Evolutionary conservation across 306 rosid species (phyloP), one percentile per base, ranked within the genome.

Genomic region (Senna tora): DNA sequence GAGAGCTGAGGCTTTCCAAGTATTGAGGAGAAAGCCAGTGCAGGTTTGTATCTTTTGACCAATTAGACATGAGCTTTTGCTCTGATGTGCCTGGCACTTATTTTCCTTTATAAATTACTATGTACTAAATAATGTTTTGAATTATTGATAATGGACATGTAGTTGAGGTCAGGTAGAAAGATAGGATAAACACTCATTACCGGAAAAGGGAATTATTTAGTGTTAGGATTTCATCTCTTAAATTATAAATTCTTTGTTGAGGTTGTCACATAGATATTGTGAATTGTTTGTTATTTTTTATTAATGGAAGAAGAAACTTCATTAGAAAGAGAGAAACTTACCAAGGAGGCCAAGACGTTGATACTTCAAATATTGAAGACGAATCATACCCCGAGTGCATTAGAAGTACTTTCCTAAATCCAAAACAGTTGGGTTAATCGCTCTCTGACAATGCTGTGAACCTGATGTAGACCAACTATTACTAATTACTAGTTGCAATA

Each of bases 1-100:
- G 99, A 89, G 99, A 77, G 99, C 97, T 15, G 99, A 94, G 88
- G 97, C 97, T 69, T 94, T 94, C 79, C 97, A 94, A 81, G 99
- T 94, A 52, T 75, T 89, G 68, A 86, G 99, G 85, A 83, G 99
- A 84, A 94, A 87, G 79, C 99, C 97, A 13, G 93, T 91, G 59
- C 99, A 89, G 97, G 99, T 91, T 69, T 19, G 46, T 77, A 73
- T 67, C 47, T 75, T 50, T 71, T 54, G 15, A 38, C 15, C 71
- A 65, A 39, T 71, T 67, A 51, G 43, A 20, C 56, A 64, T 14
- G 38, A 33, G 7, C n/a, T 30, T 45, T n/a, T 22, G 19, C 41
- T 55, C 10, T 51, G 49, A 32, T 7, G 70, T 21, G 49, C 47
- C 39, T 71, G 53, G 62, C 13, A 53, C 62, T 82, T n/a, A 38